Conservation (phyloP, 345 rosid genomes). For the Microthlaspi erraticum region DNA sequence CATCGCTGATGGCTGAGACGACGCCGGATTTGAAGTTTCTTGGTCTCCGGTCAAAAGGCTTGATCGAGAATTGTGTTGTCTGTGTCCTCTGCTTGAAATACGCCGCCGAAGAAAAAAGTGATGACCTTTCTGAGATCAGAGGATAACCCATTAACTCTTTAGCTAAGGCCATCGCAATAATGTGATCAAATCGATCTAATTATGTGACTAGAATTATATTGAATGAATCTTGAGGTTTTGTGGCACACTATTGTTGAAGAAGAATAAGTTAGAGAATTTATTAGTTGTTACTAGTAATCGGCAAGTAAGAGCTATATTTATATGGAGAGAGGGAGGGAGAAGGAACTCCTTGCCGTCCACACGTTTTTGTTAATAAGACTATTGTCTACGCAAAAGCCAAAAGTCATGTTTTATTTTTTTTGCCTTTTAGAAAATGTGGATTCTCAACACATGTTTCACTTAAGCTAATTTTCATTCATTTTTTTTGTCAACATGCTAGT, state of each 20-base stretch:
- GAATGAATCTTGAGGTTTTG: slow-evolving; percentile 11
- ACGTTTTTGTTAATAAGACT: slow-evolving; percentile 61
- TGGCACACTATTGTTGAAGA: background rate
- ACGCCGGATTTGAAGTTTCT: slow-evolving; percentile 33
- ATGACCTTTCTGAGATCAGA: slow-evolving; percentile 44
- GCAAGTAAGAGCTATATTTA: background rate
- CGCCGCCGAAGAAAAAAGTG: slow-evolving; percentile 31
- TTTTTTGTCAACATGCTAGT: background rate
- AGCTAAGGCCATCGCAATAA: slow-evolving; percentile 57
- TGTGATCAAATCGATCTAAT: background rate
- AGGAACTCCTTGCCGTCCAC: slow-evolving; percentile 58
- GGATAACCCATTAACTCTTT: slow-evolving; percentile 66
- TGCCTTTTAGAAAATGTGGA: slow-evolving; percentile 19
- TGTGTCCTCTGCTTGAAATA: slow-evolving; percentile 29
- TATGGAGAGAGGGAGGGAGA: background rate
- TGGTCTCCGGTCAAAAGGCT: slow-evolving; percentile 30
- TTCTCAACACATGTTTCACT: slow-evolving; percentile 14
- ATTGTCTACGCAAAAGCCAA: slow-evolving; percentile 17
- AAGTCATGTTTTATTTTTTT: slow-evolving; percentile 16
- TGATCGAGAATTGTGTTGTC: slow-evolving; percentile 6
- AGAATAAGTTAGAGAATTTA: slow-evolving; percentile 7
- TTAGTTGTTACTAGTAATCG: background rate
- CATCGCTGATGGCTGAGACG: slow-evolving; percentile 66
- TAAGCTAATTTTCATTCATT: background rate
- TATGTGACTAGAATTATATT: background rate